Percentiles rank a stretch among this genome's conserved stretches.
phyloP scores from a whole-genome alignment of 1,139 yeast species.

The Casaregolazyma lundiana region DNA sequence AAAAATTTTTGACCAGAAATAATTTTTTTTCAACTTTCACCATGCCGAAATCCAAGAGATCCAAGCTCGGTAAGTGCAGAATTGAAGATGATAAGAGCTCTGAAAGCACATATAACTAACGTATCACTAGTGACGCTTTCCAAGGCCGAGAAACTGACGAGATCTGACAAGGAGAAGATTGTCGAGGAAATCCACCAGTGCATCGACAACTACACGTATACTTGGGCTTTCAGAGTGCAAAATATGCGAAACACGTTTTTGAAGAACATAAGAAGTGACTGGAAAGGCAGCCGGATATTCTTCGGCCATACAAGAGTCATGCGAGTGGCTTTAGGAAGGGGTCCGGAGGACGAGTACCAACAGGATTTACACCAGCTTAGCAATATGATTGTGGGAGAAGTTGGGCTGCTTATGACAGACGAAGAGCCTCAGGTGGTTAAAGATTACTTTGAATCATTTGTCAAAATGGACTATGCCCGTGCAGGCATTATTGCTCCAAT shows the following conservation, averaged over 20 bases:
- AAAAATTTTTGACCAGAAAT: slow-evolving; percentile 2
- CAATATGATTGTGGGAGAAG: slow-evolving; percentile 58
- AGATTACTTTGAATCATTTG: slow-evolving; percentile 74
- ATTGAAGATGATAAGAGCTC: not conserved
- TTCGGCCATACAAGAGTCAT: slow-evolving; percentile 91
- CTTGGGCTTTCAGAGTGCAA: slow-evolving; percentile 81
- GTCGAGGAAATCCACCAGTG: slow-evolving; percentile 85
- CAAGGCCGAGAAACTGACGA: slow-evolving; percentile 92
- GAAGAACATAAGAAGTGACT: slow-evolving; percentile 86
- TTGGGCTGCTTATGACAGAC: slow-evolving; percentile 84
- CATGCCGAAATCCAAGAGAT: slow-evolving; percentile 96
- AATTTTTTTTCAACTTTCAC: slow-evolving; percentile 18
- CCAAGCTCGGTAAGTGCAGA: slow-evolving; percentile 35
- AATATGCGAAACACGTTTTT: slow-evolving; percentile 95
- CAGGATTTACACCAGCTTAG: slow-evolving; percentile 73
- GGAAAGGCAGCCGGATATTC: slow-evolving; percentile 84
- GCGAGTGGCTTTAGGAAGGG: slow-evolving; percentile 86
- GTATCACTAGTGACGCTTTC: slow-evolving; percentile 69
- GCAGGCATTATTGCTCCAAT: slow-evolving; percentile 83
- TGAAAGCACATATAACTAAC: slow-evolving; percentile 6
- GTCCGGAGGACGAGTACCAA: slow-evolving; percentile 83
- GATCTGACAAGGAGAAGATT: slow-evolving; percentile 84
- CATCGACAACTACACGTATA: slow-evolving; percentile 69
- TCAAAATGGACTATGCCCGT: slow-evolving; percentile 79
- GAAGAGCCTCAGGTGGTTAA: slow-evolving; percentile 80